Base-by-base conservation (phyloP, 164 flowering plant genomes). In the Magnolia kwangsiensis region DNA sequence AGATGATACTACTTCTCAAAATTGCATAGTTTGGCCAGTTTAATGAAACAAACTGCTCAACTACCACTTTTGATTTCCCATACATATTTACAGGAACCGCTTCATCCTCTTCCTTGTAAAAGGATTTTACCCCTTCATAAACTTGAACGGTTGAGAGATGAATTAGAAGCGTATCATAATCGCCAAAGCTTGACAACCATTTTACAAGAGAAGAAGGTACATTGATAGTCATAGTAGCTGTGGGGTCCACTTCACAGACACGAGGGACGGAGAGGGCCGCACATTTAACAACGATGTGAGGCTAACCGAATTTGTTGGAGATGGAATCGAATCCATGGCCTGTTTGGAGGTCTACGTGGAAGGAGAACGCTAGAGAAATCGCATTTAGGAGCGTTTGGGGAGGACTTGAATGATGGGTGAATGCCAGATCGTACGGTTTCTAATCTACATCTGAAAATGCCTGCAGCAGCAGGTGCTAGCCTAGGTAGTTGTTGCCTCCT, bases 101-200 rank as follows among this genome's bases (percentile, higher is more conserved):
- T 79, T 86, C 96, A 83, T 93, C 97, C 45, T 90, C 98, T 90
- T 95, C 99, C 80, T 85, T 92, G 85, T 92, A 95, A 83, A 92
- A 95, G 59, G 99, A 90, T 78, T 95, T 91, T 45, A 83, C 82
- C 67, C 98, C 99, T 88, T 93, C 92, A 86, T 95, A 95, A 78
- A 95, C 99, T 95, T 95, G 99, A 86, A 93, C 99, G 75, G 97
- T 95, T 50, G 99, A 95, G 55, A 95, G 80, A 80, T 95, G 99
- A 72, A 95, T 89, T 71, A 95, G 81, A 80, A 93, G 90, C 63
- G 86, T 78, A 31, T 55, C 72, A 29, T 58, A 71, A 19, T 80
- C 80, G 7, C 67, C 63, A 77, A 90, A 93, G 82, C 86, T 85
- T 3, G 86, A 87, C 71, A 95, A 72, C 99, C 98, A 95, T 67